Percentiles rank a stretch among this genome's conserved stretches.
Conservation (phyloP, 305 asterid genomes). For the Fraxinus sp. region DNA sequence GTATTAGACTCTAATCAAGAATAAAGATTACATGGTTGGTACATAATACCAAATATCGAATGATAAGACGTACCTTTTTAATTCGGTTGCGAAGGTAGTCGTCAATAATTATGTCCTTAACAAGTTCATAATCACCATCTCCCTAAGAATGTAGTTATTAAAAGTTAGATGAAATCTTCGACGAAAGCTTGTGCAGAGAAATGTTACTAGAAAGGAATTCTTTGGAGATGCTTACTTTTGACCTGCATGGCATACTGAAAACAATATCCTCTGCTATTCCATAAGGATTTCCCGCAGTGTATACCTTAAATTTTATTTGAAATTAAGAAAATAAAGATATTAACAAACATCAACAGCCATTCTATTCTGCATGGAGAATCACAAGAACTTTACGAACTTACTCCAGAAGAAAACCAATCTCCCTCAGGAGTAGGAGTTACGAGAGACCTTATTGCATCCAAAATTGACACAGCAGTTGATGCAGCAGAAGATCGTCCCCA, state of each 20-base stretch:
- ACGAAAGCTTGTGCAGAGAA: neutral
- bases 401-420: slow-evolving; percentile 96
- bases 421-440: slow-evolving; percentile 92
- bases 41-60: neutral
- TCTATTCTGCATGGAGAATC: neutral
- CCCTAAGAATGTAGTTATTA: slow-evolving; percentile 47
- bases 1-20: neutral
- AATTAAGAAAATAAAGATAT: neutral
- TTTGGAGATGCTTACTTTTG: slow-evolving; percentile 51
- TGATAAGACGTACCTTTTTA: slow-evolving; percentile 52
- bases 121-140: slow-evolving; percentile 94
- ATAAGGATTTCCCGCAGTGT: slow-evolving; percentile 80
- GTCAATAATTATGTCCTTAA: slow-evolving; percentile 70
- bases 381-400: slow-evolving; percentile 36
- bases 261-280: slow-evolving; percentile 87
- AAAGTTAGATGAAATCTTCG: neutral
- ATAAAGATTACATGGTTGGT: neutral
- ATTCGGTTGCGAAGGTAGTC: slow-evolving; percentile 83
- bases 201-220: neutral
- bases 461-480: slow-evolving; percentile 89
- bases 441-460: slow-evolving; percentile 88
- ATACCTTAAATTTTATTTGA: slow-evolving; percentile 45
- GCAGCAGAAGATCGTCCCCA: slow-evolving; percentile 99
- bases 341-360: neutral
- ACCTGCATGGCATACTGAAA: slow-evolving; percentile 98